A percentile compares a stretch with the other conserved stretches of the same genome.
Evolutionary conservation across 495 filamentous ascomycete species (phyloP).

Genomic region (Aspergillus taichungensis): DNA sequence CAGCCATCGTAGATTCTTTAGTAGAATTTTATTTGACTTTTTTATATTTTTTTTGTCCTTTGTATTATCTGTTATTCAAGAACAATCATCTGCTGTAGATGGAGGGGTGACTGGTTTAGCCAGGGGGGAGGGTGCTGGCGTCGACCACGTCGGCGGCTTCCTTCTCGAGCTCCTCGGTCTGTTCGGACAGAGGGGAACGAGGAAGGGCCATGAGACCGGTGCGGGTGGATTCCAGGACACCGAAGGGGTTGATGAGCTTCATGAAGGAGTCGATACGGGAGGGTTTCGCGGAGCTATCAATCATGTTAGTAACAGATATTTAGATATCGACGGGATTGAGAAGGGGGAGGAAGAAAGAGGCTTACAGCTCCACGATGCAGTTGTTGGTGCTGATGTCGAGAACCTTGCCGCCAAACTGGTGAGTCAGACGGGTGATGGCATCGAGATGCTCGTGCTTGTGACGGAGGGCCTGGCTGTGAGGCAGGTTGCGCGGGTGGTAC

Average conservation of each 20-base stretch:
- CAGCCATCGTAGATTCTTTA: no score
- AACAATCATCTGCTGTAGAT: no score
- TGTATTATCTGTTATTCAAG: no score
- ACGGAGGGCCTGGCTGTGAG: slow-evolving; percentile 76
- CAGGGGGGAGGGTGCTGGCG: slow-evolving; percentile 82
- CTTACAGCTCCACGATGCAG: slow-evolving; percentile 96
- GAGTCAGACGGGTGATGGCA: slow-evolving; percentile 87
- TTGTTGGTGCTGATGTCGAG: slow-evolving; percentile 96
- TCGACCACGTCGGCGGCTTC: slow-evolving; percentile 93
- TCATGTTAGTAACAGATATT: not conserved
- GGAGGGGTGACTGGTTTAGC: slow-evolving; percentile 58
- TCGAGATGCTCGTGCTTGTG: slow-evolving; percentile 96
- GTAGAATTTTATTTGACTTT: no score
- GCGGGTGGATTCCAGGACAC: slow-evolving; percentile 87
- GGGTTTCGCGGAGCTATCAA: slow-evolving; percentile 76
- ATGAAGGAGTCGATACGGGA: slow-evolving; percentile 92
- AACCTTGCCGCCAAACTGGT: slow-evolving; percentile 96
- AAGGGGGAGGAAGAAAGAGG: slow-evolving; percentile 12
- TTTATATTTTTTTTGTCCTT: no score
- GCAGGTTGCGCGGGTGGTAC: slow-evolving; percentile 81
- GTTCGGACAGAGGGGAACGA: slow-evolving; percentile 74
- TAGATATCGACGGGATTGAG: not conserved
- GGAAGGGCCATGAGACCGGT: slow-evolving; percentile 96
- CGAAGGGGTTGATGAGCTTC: slow-evolving; percentile 92
- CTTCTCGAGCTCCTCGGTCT: slow-evolving; percentile 60